Evolutionary conservation across 441 rosid species (phyloP).

Genomic region (Adansonia rubrostipa): DNA sequence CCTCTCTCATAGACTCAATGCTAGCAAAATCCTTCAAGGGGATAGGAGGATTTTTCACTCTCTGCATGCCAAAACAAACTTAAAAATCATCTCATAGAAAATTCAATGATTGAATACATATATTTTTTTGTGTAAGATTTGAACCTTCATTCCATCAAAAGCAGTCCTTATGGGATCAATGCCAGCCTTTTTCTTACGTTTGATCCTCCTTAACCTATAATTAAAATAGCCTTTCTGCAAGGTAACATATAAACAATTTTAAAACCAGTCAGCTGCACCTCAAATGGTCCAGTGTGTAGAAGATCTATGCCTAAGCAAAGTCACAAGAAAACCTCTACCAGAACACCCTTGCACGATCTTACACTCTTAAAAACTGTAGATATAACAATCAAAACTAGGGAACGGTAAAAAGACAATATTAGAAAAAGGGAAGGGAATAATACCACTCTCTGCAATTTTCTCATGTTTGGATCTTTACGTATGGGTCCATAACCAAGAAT

Average conservation of each 20-base stretch:
- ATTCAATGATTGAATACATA: conserved; percentile 14
- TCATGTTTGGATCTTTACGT: conserved; percentile 72
- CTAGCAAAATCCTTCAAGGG: conserved; percentile 89
- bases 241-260: conserved; percentile 29
- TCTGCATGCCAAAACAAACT: conserved; percentile 47
- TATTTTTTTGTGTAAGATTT: conserved; percentile 18
- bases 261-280: conserved; percentile 24
- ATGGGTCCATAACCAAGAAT: conserved; percentile 85
- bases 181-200: conserved; percentile 75
- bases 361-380: background rate
- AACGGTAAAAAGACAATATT: background rate
- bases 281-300: conserved; percentile 21
- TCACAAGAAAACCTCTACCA: background rate
- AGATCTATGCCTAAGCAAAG: conserved; percentile 6
- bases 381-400: background rate
- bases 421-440: conserved; percentile 27
- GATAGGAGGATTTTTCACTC: conserved; percentile 97
- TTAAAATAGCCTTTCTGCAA: conserved; percentile 77
- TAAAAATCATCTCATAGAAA: conserved; percentile 20
- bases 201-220: conserved; percentile 61
- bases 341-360: background rate
- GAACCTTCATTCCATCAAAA: conserved; percentile 90
- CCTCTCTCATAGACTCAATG: conserved; percentile 95
- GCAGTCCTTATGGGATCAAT: conserved; percentile 87
- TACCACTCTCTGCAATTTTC: conserved; percentile 86